phyloP scores from a whole-genome alignment of 345 rosid species.

The Excoecaria cochinchinensis region DNA sequence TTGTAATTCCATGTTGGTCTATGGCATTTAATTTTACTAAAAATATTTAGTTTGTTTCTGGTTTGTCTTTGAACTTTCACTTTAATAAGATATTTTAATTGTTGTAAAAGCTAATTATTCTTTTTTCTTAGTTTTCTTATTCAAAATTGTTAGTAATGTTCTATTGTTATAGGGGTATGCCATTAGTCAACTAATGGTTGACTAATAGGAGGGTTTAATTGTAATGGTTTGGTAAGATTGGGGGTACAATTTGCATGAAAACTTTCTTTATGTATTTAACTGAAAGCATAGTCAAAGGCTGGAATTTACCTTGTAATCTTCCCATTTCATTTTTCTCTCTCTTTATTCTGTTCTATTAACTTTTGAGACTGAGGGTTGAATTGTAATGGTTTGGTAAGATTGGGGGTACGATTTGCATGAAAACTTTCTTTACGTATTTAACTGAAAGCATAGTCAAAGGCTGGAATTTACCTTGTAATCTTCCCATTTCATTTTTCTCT shows the following conservation, averaged over 20 bases:
- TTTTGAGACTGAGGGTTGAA: slow-evolving; percentile 25
- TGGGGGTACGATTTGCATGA: neutral
- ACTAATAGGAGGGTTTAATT: neutral
- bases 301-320: neutral
- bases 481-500: neutral
- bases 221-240: neutral
- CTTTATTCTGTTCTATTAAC: neutral
- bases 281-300: too few species aligned
- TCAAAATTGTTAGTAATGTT: neutral
- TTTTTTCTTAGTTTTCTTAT: neutral
- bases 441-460: neutral
- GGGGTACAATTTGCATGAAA: neutral
- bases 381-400: neutral
- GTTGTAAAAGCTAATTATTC: too few species aligned
- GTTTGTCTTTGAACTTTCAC: too few species aligned
- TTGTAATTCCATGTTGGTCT: too few species aligned
- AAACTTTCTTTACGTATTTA: neutral
- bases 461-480: neutral
- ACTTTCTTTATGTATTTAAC: neutral
- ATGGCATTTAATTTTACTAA: too few species aligned
- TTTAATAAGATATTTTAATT: too few species aligned
- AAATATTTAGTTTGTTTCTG: too few species aligned
- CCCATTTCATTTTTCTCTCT: neutral
- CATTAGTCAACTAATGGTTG: neutral
- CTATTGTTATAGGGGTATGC: neutral